Evolutionary conservation across 1,284 basidiomycete genomes (phyloP).

Genomic region (Melampsora larici-populina): DNA sequence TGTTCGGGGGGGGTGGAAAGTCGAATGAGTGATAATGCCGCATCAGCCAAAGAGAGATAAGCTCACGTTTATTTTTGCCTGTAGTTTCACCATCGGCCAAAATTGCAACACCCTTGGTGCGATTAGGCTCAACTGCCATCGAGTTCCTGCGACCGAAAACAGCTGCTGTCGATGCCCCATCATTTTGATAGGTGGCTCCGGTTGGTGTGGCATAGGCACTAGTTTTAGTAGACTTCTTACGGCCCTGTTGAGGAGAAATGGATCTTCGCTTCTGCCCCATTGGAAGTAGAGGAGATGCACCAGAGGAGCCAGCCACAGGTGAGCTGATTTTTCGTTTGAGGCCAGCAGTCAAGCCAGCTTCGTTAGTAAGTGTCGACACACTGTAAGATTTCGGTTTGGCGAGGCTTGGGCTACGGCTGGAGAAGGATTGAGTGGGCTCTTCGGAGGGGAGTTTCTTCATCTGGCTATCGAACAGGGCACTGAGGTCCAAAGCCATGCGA

Average conservation of each 20-base stretch:
- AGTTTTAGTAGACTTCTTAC: constrained; percentile 53
- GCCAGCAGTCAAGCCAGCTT: constrained; percentile 5
- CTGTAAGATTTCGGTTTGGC: constrained; percentile 47
- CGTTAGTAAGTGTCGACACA: constrained; percentile 5
- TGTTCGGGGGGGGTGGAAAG: neutral
- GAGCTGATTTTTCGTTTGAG: constrained; percentile 47
- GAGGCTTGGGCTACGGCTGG: constrained; percentile 32
- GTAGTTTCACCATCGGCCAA: too few species aligned
- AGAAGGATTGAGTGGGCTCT: constrained; percentile 56
- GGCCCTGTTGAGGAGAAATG: constrained; percentile 63
- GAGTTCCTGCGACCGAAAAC: constrained; percentile 45
- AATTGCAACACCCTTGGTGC: too few species aligned
- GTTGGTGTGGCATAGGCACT: constrained; percentile 58
- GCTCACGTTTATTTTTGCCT: too few species aligned
- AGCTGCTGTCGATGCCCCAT: constrained; percentile 79
- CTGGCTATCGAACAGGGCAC: constrained; percentile 82
- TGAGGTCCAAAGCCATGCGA: constrained; percentile 72
- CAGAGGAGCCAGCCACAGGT: constrained; percentile 52
- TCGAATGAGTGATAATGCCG: neutral
- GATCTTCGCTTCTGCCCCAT: constrained; percentile 67
- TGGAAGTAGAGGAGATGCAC: constrained; percentile 51
- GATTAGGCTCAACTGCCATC: neutral
- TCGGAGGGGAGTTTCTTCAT: constrained; percentile 75
- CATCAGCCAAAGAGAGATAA: too few species aligned
- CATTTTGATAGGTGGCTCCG: constrained; percentile 75